Evolutionary conservation across 2,329 filamentous ascomycete species (phyloP).

Genomic region (Aspergillus cejpii): DNA sequence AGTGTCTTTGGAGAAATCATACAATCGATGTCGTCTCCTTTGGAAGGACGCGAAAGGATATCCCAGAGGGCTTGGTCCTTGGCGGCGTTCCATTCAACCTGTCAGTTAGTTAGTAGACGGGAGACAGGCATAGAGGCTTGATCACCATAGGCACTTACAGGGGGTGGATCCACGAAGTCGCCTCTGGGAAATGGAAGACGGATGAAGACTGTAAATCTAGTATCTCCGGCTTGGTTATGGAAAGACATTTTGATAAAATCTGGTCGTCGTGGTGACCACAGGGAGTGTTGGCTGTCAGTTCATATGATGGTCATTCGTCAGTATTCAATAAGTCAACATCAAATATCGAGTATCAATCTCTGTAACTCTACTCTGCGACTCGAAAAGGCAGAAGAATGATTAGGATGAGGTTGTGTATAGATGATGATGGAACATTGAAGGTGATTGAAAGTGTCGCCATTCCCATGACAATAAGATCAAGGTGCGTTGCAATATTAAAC

Average conservation of each 20-base stretch:
- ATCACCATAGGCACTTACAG: conserved; percentile 48
- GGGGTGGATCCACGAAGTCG: conserved; percentile 83
- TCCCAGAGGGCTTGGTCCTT: conserved; percentile 91
- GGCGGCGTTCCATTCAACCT: conserved; percentile 80
- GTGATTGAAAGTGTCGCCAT: conserved; percentile 3
- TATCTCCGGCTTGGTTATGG: conserved; percentile 15
- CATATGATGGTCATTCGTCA: background rate
- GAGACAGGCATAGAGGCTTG: conserved; percentile 2
- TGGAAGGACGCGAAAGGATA: conserved; percentile 72
- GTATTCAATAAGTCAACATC: background rate
- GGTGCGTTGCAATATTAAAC: conserved; percentile 1
- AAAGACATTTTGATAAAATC: conserved; percentile 7
- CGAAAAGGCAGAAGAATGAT: background rate
- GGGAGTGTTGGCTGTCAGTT: background rate
- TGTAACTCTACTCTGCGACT: too few species aligned
- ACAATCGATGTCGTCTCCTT: conserved; percentile 82
- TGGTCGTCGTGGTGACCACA: background rate
- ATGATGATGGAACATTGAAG: background rate
- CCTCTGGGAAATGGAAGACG: conserved; percentile 82
- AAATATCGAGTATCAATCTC: background rate
- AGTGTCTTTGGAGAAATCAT: conserved; percentile 26
- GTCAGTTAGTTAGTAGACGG: conserved; percentile 17
- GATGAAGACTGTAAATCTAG: conserved; percentile 65
- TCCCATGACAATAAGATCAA: background rate
- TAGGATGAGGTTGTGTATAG: background rate